These are phyloP conservation scores for Pseudopyricularia javanii DNA, from an alignment of 2,329 filamentous ascomycete species.

Conservation along the genomic window DNA sequence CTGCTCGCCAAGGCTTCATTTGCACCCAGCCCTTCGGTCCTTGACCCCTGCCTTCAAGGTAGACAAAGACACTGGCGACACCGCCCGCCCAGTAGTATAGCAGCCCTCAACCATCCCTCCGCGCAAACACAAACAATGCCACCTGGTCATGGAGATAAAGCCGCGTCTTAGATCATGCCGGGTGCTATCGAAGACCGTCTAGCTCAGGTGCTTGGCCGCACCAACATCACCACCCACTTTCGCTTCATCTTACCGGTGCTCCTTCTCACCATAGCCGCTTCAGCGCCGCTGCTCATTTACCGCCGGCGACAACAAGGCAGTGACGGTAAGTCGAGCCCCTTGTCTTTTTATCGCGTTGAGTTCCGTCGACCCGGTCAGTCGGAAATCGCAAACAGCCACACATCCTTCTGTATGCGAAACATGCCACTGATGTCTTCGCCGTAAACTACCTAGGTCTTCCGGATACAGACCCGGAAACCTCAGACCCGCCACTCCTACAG, in stretches of 20 bases:
- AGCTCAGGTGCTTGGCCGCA: background rate
- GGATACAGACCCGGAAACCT: slow-evolving; percentile 28
- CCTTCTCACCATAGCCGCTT: background rate
- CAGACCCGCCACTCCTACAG: slow-evolving; percentile 69
- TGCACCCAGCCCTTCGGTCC: too few relatives aligned
- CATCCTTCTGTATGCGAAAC: background rate
- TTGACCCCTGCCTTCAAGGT: too few relatives aligned
- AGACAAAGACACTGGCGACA: background rate
- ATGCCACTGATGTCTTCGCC: background rate
- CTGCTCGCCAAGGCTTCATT: too few relatives aligned
- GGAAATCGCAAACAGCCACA: too few relatives aligned
- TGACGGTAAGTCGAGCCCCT: background rate
- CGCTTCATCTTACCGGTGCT: background rate
- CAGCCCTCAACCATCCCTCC: background rate
- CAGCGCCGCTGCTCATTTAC: background rate
- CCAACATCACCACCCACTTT: background rate
- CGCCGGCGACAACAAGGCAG: background rate
- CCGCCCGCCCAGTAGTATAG: background rate
- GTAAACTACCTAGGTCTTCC: background rate
- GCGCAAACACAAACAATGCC: background rate
- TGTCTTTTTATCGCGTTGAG: background rate
- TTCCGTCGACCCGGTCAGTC: background rate
- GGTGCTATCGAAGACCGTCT: background rate
- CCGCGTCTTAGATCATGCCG: background rate
- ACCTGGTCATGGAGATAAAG: background rate